Conservation (phyloP, 495 filamentous ascomycete species). For the Eremomyces bilateralis region DNA sequence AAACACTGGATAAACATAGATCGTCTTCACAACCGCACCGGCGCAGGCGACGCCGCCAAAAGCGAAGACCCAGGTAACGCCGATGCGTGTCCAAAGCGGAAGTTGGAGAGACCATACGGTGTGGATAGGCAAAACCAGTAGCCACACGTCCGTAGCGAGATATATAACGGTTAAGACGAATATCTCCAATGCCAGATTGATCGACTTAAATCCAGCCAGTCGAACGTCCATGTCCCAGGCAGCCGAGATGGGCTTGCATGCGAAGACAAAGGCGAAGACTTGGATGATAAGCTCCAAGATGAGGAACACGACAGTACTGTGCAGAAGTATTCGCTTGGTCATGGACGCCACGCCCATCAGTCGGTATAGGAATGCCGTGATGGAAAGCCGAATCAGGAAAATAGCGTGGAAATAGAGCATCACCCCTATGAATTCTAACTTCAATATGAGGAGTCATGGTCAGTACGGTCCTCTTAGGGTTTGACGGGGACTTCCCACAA, state of each 20-base stretch:
- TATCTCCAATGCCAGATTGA: not conserved
- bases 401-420: not conserved
- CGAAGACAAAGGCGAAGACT: not conserved
- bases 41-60: not conserved
- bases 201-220: not conserved
- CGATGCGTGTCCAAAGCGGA: not conserved
- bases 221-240: not conserved
- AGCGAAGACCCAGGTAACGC: not conserved
- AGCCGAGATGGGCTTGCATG: not conserved
- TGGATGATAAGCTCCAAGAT: not conserved
- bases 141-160: not conserved
- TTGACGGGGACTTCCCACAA: no score
- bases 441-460: no score
- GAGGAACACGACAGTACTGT: not conserved
- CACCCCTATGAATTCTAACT: not conserved
- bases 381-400: not conserved
- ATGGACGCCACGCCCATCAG: not conserved
- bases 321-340: not conserved
- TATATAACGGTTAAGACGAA: not conserved
- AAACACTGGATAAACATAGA: not conserved
- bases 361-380: not conserved
- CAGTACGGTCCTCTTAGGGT: no score
- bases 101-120: not conserved
- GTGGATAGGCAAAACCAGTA: not conserved
- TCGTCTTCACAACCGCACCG: not conserved